A percentile compares a stretch with the other conserved stretches of the same genome.
These are phyloP conservation scores for Parasitella parasitica DNA, from an alignment of 371 early-diverging fungal species.

Conservation along the genomic window DNA sequence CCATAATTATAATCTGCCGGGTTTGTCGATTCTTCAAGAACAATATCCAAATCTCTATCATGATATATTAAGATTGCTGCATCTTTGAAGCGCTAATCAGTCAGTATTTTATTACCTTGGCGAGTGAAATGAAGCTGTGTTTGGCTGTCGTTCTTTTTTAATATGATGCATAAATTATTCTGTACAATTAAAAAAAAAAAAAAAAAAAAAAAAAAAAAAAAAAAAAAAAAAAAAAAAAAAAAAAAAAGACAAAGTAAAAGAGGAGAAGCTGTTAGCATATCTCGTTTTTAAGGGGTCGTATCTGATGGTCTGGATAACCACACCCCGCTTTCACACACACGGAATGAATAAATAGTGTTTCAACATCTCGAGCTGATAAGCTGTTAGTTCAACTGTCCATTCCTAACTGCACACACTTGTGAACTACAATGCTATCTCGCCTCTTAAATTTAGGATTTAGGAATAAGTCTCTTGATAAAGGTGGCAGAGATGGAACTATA, in stretches of 20 bases:
- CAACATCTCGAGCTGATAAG: no score
- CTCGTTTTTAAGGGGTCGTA: not conserved
- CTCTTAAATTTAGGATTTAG: no score
- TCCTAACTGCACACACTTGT: no score
- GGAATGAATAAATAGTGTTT: no score
- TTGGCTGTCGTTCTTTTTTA: not conserved
- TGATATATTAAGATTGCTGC: not conserved
- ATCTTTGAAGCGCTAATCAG: no score
- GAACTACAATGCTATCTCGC: no score
- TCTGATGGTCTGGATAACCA: not conserved
- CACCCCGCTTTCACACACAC: not conserved
- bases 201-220: not conserved
- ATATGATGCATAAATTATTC: not conserved
- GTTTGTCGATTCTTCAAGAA: constrained; percentile 29
- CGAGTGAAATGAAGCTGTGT: not conserved
- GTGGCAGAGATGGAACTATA: no score
- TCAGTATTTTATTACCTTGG: not conserved
- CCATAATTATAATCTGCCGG: not conserved
- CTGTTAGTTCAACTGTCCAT: no score
- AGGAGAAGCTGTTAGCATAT: not conserved
- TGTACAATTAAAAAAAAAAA: not conserved
- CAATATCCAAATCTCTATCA: constrained; percentile 35
- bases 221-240: not conserved
- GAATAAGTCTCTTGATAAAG: no score
- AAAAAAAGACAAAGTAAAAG: not conserved